Percentiles rank a stretch among this genome's conserved stretches.
phyloP scores from a whole-genome alignment of 345 rosid species.

The Cardamine resedifolia region DNA sequence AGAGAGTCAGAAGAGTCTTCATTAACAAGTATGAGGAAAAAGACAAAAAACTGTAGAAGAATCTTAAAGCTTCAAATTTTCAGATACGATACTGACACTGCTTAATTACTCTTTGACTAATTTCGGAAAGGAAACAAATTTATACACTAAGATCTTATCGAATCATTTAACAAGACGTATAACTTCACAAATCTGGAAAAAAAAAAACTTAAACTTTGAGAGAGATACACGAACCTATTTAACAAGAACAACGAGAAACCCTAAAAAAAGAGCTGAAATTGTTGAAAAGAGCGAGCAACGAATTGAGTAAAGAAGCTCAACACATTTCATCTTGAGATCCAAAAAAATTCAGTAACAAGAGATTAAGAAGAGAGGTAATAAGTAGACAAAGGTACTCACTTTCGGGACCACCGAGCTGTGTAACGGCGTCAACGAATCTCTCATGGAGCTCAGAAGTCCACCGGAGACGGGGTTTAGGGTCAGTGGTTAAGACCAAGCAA shows the following conservation, averaged over 20 bases:
- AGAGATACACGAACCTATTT: neutral
- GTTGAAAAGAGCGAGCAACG: neutral
- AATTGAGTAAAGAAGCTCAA: neutral
- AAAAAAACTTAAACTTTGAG: neutral
- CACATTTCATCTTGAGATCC: constrained; percentile 33
- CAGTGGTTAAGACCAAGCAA: constrained; percentile 85
- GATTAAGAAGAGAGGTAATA: neutral
- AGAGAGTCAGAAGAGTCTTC: neutral
- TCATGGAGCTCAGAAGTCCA: constrained; percentile 95
- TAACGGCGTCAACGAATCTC: constrained; percentile 85
- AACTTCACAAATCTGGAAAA: neutral
- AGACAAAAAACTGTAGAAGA: neutral
- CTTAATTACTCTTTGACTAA: neutral
- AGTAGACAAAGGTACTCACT: constrained; percentile 46
- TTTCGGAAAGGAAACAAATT: constrained; percentile 8
- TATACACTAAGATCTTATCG: neutral
- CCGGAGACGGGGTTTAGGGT: constrained; percentile 91
- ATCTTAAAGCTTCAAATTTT: constrained; percentile 4
- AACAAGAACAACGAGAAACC: neutral
- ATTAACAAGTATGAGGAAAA: neutral
- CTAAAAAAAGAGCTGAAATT: neutral
- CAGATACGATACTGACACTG: constrained; percentile 17
- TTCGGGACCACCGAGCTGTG: constrained; percentile 94
- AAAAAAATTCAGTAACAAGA: constrained; percentile 1
- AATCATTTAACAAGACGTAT: neutral